Conservation (phyloP, 306 rosid species). For the Purshia tridentata region DNA sequence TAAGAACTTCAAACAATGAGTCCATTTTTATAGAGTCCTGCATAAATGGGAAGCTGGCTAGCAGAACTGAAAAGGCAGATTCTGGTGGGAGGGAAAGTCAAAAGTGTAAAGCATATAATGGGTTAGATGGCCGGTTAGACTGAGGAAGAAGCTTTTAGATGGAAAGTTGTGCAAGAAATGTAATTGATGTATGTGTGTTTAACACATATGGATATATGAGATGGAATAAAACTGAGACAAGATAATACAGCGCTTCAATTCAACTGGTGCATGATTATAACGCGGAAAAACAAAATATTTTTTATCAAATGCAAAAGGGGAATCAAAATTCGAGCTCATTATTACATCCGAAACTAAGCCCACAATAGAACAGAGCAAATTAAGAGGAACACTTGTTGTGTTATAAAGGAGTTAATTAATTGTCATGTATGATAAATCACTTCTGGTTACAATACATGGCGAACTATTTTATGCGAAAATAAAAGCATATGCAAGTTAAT, state of each 20-base stretch:
- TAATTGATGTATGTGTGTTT: neutral
- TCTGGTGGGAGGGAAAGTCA: conserved; percentile 44
- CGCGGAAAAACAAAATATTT: neutral
- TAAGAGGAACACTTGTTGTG: too few species aligned
- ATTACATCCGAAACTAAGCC: too few species aligned
- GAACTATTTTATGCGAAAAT: too few species aligned
- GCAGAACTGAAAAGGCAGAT: conserved; percentile 19
- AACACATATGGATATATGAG: neutral
- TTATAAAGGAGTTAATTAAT: too few species aligned
- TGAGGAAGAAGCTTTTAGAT: conserved; percentile 9
- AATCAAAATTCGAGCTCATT: too few species aligned
- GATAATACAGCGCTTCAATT: neutral
- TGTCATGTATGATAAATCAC: too few species aligned
- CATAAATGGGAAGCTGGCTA: conserved; percentile 18
- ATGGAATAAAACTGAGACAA: neutral
- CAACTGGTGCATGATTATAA: neutral
- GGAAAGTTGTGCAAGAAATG: conserved; percentile 18
- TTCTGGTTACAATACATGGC: too few species aligned
- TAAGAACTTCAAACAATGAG: neutral
- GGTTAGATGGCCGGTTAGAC: conserved; percentile 32
- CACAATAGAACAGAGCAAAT: too few species aligned
- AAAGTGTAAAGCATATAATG: conserved; percentile 28
- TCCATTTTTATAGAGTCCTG: conserved; percentile 26
- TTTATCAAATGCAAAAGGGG: too few species aligned
- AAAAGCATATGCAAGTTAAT: too few species aligned